Percentiles rank a stretch among this genome's conserved stretches.
Conservation (phyloP, 768 basidiomycete species). For the Panaeolus papilionaceus region DNA sequence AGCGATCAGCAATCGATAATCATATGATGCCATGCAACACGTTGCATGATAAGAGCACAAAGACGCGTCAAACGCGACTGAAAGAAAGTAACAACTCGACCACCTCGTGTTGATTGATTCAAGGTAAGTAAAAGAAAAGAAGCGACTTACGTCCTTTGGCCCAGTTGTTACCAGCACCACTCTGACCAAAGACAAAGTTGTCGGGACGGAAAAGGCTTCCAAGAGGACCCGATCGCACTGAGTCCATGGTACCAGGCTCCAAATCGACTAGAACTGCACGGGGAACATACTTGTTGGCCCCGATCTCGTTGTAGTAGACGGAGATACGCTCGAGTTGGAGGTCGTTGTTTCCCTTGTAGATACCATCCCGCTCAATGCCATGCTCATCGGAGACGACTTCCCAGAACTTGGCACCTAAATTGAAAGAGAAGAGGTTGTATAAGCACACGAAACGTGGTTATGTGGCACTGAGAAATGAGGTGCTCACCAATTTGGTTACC, state of each 20-base stretch:
- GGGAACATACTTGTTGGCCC: conserved; percentile 96
- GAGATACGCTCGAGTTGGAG: conserved; percentile 97
- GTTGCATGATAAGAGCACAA: conserved; percentile 15
- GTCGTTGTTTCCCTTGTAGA: conserved; percentile 93
- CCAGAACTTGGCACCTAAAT: conserved; percentile 92
- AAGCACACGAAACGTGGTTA: conserved; percentile 25
- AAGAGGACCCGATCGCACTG: conserved; percentile 88
- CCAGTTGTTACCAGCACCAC: conserved; percentile 99
- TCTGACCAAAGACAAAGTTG: conserved; percentile 98
- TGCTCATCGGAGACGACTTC: conserved; percentile 99
- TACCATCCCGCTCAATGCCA: conserved; percentile 91
- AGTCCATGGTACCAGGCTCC: conserved; percentile 97
- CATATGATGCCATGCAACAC: conserved; percentile 20
- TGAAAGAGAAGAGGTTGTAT: conserved; percentile 23
- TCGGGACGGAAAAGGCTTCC: conserved; percentile 95
- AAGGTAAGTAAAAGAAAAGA: conserved; percentile 15
- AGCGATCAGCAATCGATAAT: conserved; percentile 30
- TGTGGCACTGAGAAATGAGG: conserved; percentile 28
- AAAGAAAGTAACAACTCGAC: conserved; percentile 1
- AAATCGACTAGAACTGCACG: conserved; percentile 97
- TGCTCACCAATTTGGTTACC: conserved; percentile 98
- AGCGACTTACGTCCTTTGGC: conserved; percentile 93
- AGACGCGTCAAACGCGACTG: conserved; percentile 31
- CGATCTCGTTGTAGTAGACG: conserved; percentile 98
- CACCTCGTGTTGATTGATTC: conserved; percentile 12